Percentiles rank a stretch among this genome's conserved stretches.
Conservation (phyloP, 176 grass and related monocot genomes). For the Tillandsia fasciculata region DNA sequence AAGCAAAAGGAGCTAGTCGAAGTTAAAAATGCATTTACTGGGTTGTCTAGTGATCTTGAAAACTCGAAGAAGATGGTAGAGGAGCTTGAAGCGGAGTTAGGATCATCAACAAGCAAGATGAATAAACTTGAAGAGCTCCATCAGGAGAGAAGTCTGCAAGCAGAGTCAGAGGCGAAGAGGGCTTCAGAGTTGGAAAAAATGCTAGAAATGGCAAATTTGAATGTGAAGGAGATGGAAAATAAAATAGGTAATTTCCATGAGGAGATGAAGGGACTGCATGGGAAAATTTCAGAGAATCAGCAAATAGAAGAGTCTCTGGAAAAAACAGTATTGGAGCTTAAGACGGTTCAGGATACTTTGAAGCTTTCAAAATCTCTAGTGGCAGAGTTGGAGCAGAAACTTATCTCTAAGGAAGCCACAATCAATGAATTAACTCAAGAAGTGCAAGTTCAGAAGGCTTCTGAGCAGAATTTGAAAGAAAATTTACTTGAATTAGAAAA, state of each 20-base stretch:
- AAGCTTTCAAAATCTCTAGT: conserved; percentile 57
- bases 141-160: conserved; percentile 51
- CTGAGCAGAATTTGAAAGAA: conserved; percentile 59
- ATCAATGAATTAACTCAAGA: conserved; percentile 62
- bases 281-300: conserved; percentile 38
- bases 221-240: conserved; percentile 65
- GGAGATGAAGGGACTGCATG: conserved; percentile 49
- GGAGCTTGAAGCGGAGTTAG: conserved; percentile 43
- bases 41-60: conserved; percentile 42
- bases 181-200: conserved; percentile 59
- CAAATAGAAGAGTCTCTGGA: conserved; percentile 53
- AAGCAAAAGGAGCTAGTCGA: conserved; percentile 60
- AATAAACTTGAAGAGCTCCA: conserved; percentile 53
- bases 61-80: conserved; percentile 45
- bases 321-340: conserved; percentile 46
- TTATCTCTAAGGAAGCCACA: conserved; percentile 46
- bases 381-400: conserved; percentile 57
- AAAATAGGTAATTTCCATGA: conserved; percentile 52
- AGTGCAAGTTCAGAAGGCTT: conserved; percentile 38
- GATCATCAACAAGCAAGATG: conserved; percentile 37
- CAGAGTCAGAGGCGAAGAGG: conserved; percentile 55
- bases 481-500: conserved; percentile 43
- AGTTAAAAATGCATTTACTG: conserved; percentile 35
- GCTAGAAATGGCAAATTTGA: conserved; percentile 43
- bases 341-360: conserved; percentile 47